phyloP scores from a whole-genome alignment of 495 filamentous ascomycete species.

The Penicillium cosmopolitanum region DNA sequence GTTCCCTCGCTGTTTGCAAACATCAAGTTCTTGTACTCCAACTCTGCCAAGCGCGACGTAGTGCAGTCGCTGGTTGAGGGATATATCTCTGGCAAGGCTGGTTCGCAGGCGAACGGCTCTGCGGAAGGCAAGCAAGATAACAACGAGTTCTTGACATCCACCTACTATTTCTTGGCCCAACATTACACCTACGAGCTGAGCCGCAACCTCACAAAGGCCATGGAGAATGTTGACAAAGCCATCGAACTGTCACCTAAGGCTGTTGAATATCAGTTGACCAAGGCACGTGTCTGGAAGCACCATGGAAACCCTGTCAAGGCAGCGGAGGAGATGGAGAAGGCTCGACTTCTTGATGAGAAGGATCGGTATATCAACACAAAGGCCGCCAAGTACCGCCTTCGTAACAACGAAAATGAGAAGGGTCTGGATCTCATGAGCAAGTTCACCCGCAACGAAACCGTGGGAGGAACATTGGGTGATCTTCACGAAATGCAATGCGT shows the following conservation, averaged over 20 bases:
- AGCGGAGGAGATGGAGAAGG: constrained; percentile 84
- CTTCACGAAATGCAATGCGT: constrained; percentile 98
- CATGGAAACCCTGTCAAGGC: constrained; percentile 79
- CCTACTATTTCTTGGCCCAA: constrained; percentile 90
- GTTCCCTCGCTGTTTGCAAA: constrained; percentile 96
- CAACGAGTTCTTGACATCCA: constrained; percentile 68
- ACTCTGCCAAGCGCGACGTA: constrained; percentile 71
- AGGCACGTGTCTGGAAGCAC: constrained; percentile 94
- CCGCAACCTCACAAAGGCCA: constrained; percentile 79
- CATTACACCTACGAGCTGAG: constrained; percentile 94
- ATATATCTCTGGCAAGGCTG: constrained; percentile 60
- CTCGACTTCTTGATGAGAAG: constrained; percentile 78
- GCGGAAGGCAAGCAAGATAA: constrained; percentile 56
- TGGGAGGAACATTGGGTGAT: constrained; percentile 85
- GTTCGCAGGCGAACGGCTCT: constrained; percentile 49
- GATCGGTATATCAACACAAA: constrained; percentile 99
- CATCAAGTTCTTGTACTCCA: constrained; percentile 86
- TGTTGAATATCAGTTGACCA: constrained; percentile 93
- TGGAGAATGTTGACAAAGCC: constrained; percentile 79
- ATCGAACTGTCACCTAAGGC: constrained; percentile 75
- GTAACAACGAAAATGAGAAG: constrained; percentile 86
- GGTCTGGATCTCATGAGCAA: constrained; percentile 88
- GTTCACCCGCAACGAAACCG: constrained; percentile 90
- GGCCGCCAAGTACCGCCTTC: constrained; percentile 93
- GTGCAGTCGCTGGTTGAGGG: constrained; percentile 79